phyloP scores from a whole-genome alignment of 2,329 filamentous ascomycete genomes.

The Botryotinia globosa region DNA sequence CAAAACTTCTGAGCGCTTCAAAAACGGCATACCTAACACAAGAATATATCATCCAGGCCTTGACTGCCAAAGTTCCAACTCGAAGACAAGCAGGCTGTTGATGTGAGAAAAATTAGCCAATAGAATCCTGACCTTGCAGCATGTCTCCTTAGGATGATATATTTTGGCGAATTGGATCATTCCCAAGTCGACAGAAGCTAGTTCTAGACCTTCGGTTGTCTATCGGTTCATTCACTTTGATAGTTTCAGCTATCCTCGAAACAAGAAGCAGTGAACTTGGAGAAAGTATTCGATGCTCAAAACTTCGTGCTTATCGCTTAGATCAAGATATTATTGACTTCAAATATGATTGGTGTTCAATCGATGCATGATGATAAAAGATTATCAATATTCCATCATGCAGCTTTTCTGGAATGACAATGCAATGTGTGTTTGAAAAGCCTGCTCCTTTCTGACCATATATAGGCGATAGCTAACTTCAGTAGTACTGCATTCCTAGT shows the following conservation, averaged over 20 bases:
- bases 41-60: neutral
- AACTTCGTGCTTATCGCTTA: conserved; percentile 13
- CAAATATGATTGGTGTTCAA: conserved; percentile 42
- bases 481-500: neutral
- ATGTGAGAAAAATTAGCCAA: neutral
- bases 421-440: neutral
- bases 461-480: neutral
- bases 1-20: conserved; percentile 10
- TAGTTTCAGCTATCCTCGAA: neutral
- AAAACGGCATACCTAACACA: neutral
- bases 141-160: neutral
- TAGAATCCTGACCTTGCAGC: neutral
- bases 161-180: neutral
- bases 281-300: conserved; percentile 4
- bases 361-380: conserved; percentile 41
- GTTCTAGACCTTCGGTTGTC: neutral
- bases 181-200: neutral
- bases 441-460: fast-evolving
- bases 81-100: neutral
- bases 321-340: conserved; percentile 32
- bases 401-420: conserved; percentile 27
- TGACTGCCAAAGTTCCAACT: neutral
- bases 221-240: neutral
- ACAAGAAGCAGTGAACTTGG: neutral
- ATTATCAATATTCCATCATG: conserved; percentile 44